These are phyloP conservation scores for Abrus precatorius DNA, from an alignment of 306 rosid species.

Conservation along the genomic window DNA sequence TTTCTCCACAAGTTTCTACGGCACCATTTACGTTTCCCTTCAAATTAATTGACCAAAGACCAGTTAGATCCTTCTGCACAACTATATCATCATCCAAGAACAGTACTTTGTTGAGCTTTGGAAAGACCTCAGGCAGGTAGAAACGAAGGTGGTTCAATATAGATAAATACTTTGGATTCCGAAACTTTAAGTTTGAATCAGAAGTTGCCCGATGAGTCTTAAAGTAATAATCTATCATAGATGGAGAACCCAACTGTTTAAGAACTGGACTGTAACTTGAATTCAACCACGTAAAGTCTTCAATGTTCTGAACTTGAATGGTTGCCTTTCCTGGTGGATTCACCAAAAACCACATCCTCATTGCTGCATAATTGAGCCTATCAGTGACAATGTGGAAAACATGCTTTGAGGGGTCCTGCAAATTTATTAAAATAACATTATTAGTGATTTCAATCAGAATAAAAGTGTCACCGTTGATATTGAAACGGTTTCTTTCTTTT, in stretches of 20 bases:
- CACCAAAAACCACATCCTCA: slow-evolving; percentile 97
- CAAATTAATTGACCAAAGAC: slow-evolving; percentile 85
- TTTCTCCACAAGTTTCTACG: slow-evolving; percentile 94
- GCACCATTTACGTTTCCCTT: slow-evolving; percentile 95
- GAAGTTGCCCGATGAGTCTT: slow-evolving; percentile 76
- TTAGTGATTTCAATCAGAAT: slow-evolving; percentile 40
- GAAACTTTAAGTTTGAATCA: slow-evolving; percentile 86
- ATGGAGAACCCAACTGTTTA: slow-evolving; percentile 83
- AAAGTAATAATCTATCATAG: slow-evolving; percentile 92
- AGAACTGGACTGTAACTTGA: slow-evolving; percentile 95
- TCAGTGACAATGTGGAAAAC: slow-evolving; percentile 96
- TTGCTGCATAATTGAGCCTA: slow-evolving; percentile 95
- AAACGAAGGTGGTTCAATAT: slow-evolving; percentile 95
- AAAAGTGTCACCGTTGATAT: slow-evolving; percentile 17
- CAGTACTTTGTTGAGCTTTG: slow-evolving; percentile 85
- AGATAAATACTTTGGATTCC: slow-evolving; percentile 94
- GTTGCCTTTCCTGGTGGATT: slow-evolving; percentile 84
- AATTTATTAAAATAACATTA: slow-evolving; percentile 44
- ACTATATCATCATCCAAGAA: slow-evolving; percentile 96
- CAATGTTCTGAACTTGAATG: slow-evolving; percentile 85
- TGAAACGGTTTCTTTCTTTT: background rate
- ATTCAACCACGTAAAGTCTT: slow-evolving; percentile 94
- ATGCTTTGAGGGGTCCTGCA: slow-evolving; percentile 80
- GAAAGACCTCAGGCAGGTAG: slow-evolving; percentile 92
- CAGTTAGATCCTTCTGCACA: slow-evolving; percentile 88